phyloP scores from a whole-genome alignment of 345 rosid species.

The Firmiana major region DNA sequence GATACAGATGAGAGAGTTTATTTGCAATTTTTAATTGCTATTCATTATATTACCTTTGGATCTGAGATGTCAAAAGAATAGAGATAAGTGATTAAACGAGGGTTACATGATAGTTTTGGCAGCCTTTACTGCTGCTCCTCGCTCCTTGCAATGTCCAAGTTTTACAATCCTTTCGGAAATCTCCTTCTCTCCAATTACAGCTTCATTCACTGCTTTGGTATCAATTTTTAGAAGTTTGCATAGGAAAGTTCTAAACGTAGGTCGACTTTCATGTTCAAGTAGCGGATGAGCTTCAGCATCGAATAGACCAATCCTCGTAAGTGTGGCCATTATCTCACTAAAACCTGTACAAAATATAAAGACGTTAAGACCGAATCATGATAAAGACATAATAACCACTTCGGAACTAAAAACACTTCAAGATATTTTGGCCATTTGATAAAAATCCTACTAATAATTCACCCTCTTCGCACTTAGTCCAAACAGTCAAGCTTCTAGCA shows the following conservation, averaged over 20 bases:
- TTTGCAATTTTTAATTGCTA: not conserved
- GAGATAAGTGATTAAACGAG: not conserved
- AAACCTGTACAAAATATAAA: constrained; percentile 45
- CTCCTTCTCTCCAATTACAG: constrained; percentile 46
- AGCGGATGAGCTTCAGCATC: constrained; percentile 41
- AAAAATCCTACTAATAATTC: no score
- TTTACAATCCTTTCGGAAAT: constrained; percentile 47
- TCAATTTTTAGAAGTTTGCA: constrained; percentile 40
- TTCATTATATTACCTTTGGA: not conserved
- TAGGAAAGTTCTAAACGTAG: constrained; percentile 53
- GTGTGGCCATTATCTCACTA: constrained; percentile 66
- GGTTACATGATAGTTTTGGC: constrained; percentile 75
- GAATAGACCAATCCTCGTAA: constrained; percentile 73
- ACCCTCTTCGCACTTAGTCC: not conserved
- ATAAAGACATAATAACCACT: no score
- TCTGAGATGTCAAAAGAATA: not conserved
- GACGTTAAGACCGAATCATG: not conserved
- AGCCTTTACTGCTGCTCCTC: constrained; percentile 49
- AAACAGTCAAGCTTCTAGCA: not conserved
- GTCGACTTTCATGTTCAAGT: constrained; percentile 36
- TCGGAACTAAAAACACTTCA: not conserved
- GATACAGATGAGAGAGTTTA: constrained; percentile 18
- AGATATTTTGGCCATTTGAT: not conserved
- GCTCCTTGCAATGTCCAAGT: constrained; percentile 63
- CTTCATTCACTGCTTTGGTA: constrained; percentile 23